These are phyloP conservation scores for Coelastrella sp. DNA, from an alignment of 139 green algal species.

Conservation along the genomic window DNA sequence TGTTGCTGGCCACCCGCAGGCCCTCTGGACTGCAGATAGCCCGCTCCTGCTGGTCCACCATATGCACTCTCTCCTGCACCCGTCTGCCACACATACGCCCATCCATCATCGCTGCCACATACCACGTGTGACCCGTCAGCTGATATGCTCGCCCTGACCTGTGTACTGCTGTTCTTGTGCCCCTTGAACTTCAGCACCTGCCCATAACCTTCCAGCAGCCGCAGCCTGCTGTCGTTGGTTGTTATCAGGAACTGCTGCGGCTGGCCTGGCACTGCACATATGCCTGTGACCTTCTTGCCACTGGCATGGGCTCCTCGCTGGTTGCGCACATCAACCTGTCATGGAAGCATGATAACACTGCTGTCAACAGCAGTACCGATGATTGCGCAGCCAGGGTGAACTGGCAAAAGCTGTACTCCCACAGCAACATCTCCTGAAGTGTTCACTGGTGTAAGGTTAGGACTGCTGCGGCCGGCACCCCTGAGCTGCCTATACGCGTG, in stretches of 20 bases:
- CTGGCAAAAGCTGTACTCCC: too few species aligned
- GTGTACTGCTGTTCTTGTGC: slow-evolving; percentile 80
- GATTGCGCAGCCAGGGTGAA: too few species aligned
- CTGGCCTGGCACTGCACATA: slow-evolving; percentile 71
- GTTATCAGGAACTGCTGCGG: slow-evolving; percentile 84
- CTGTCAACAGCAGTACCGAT: background rate
- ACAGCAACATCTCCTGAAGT: too few species aligned
- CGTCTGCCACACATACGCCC: slow-evolving; percentile 80
- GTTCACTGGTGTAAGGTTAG: too few species aligned
- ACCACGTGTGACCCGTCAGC: slow-evolving; percentile 63
- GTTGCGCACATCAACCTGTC: slow-evolving; percentile 72
- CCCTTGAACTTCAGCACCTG: slow-evolving; percentile 92
- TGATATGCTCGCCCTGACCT: slow-evolving; percentile 70
- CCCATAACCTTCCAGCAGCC: slow-evolving; percentile 62
- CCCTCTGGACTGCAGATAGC: background rate
- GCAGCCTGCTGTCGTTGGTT: slow-evolving; percentile 88
- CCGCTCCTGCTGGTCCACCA: background rate
- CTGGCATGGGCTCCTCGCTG: slow-evolving; percentile 44
- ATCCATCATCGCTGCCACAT: slow-evolving; percentile 86
- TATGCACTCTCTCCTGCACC: slow-evolving; percentile 5
- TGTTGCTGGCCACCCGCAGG: background rate
- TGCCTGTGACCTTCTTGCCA: slow-evolving; percentile 88
- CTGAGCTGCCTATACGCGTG: too few species aligned
- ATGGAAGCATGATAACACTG: background rate
- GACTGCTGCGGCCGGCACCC: too few species aligned